Base-by-base conservation (phyloP, 2,329 filamentous ascomycete genomes). In the Rhinocladiella mackenziei region DNA sequence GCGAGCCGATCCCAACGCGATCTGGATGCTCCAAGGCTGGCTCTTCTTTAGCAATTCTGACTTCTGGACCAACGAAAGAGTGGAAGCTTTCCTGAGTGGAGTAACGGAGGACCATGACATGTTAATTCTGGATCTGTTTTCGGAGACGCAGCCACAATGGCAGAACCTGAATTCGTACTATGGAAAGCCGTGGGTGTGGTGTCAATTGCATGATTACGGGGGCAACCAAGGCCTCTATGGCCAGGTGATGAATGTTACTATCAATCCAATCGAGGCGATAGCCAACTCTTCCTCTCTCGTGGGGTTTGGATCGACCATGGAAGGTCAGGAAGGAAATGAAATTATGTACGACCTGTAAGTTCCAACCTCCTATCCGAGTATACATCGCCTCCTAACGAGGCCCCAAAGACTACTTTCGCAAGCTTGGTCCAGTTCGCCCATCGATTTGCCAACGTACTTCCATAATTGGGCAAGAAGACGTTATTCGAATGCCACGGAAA, bases 111-210 rank as follows among this genome's bases (percentile, higher is more conserved):
- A 73, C 39, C 35, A 56, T 0, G 71, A 74, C 45, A 73, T 76
- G 70, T 47, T 77, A 23, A 64, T 76, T 14, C 60, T 77, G 2
- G 74, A 77, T 46, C 62, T 76, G 2, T 74, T 68, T 49, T 72
- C 72, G 0, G 73, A 77, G 46, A 65, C 64, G 5, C 55, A 64
- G 6, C 74, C 74, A 0, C 68, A 75, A 45, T 77, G 74, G 73
- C 68, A 69, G 50, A 62, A 70, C 6, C 74, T 72, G 0, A 64
- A 70, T 11, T 70, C 66, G 0, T 77, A 74, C 55, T 70, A 67
- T 45, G 72, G 73, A 13, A 75, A 75, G 51, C 68, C 70, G 0
- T 77, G 73, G 73, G 68, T 76, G 25, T 76, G 74, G 74, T 75
- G 72, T 51, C 62, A 75, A 51, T 57, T 77, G 5, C 74, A 76